A percentile compares a stretch with the other conserved stretches of the same genome.
Conservation (phyloP, 2,329 filamentous ascomycete genomes). For the Hypoxylon sp. region DNA sequence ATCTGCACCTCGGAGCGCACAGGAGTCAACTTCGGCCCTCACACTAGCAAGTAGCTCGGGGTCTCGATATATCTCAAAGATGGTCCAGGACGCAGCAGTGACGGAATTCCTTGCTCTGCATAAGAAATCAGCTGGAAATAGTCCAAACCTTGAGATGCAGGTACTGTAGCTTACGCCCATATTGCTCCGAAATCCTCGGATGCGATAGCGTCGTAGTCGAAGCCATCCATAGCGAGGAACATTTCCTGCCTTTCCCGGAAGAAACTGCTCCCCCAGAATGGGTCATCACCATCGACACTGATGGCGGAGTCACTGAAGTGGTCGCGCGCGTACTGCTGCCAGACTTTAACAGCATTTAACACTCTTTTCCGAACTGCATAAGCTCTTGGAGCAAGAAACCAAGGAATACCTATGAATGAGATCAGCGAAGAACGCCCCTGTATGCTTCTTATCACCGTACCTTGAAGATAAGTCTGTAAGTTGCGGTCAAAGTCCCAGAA, state of each 20-base stretch:
- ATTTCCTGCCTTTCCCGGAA: constrained; percentile 46
- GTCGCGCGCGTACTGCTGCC: constrained; percentile 47
- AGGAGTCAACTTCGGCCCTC: constrained; percentile 42
- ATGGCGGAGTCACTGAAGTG: constrained; percentile 38
- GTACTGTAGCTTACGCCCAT: constrained; percentile 47
- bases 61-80: constrained; percentile 47
- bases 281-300: constrained; percentile 43
- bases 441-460: constrained; percentile 19
- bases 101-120: constrained; percentile 45
- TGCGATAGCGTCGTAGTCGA: constrained; percentile 45
- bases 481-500: constrained; percentile 49
- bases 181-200: constrained; percentile 48
- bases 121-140: constrained; percentile 24
- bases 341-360: constrained; percentile 43
- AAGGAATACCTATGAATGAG: constrained; percentile 40
- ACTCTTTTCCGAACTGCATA: constrained; percentile 44
- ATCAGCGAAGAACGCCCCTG: constrained; percentile 12
- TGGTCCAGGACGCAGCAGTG: constrained; percentile 43
- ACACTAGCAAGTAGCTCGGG: constrained; percentile 44
- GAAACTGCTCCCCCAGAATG: constrained; percentile 49
- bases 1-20: constrained; percentile 31
- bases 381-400: constrained; percentile 47
- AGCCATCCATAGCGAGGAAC: constrained; percentile 49
- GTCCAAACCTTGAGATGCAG: constrained; percentile 6
- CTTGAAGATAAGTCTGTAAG: constrained; percentile 49